Conservation (phyloP, 1,284 basidiomycete species). For the Stygiomarasmius scandens region DNA sequence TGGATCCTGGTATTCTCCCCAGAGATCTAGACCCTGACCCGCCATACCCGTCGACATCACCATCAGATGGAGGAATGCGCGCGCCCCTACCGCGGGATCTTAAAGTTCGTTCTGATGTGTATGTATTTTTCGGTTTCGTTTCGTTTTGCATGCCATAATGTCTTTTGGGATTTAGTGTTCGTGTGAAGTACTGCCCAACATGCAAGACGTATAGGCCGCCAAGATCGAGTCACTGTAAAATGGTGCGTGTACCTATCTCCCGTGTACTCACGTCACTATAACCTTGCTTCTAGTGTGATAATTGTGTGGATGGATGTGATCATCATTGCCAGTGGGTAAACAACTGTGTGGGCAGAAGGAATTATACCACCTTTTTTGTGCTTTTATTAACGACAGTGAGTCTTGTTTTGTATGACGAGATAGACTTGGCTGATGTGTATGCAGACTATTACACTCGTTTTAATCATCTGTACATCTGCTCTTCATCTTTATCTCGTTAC, state of each 20-base stretch:
- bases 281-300: conserved; percentile 70
- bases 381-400: conserved; percentile 75
- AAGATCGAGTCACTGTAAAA: conserved; percentile 88
- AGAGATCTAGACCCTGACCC: conserved; percentile 84
- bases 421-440: background rate
- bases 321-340: conserved; percentile 97
- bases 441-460: conserved; percentile 69
- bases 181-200: conserved; percentile 89
- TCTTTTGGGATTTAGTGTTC: too few species aligned
- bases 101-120: conserved; percentile 78
- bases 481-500: conserved; percentile 78
- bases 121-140: conserved; percentile 36
- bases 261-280: too few species aligned
- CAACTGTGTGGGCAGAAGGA: conserved; percentile 89
- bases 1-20: conserved; percentile 90
- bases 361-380: conserved; percentile 88
- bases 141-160: too few species aligned
- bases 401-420: conserved; percentile 21
- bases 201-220: conserved; percentile 91
- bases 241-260: conserved; percentile 59
- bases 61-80: conserved; percentile 61
- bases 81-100: conserved; percentile 81
- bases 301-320: conserved; percentile 89
- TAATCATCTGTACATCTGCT: conserved; percentile 82
- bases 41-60: conserved; percentile 63